Evolutionary conservation across 306 rosid species (phyloP), one percentile per base, ranked within the genome.

Genomic region (Rosa rugosa): DNA sequence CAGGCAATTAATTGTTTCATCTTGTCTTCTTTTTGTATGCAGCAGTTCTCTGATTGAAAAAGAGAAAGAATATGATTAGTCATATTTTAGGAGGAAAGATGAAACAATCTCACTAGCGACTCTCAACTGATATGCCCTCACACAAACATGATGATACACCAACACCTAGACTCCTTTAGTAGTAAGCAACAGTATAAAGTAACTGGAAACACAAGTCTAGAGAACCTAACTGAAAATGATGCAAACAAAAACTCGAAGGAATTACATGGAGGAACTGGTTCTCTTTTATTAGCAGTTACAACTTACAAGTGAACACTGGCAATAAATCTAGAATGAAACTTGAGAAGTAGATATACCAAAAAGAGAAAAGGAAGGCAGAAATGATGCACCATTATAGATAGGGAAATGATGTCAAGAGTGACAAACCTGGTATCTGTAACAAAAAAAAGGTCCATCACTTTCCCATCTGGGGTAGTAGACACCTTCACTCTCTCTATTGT

Each of bases 361-460:
- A 65, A 16, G 2, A 14, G 2, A 17, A 18, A 40, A 60, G 65
- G 41, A 47, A 27, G 16, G 54, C 16, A 42, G 27, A 56, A 41
- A 72, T 60, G 65, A 38, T 64, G 75, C 46, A 62, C 18, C n/a
- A 11, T 50, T 27, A 80, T 69, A 40, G 7, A 36, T 42, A 46
- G 54, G 56, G 41, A 79, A 38, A 14, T 8, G n/a, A 50, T 18
- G 67, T n/a, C 75, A 63, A 13, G 27, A 72, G 64, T 44, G 72
- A 81, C 85, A 67, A 67, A 89, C 91, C 93, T 89, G 46, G 93
- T 68, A 71, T 89, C 93, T 20, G 93, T 85, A 18, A 89, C 59
- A 54, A 89, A 89, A 70, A 89, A 81, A 73, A 89, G 91, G 85
- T 87, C 88, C 93, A 89, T 89, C 71, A 85, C 84, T 82, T 77